Evolutionary conservation across 2,329 filamentous ascomycete species (phyloP), one percentile per base, ranked within the genome.

Genomic region (Stachybotrys echinatus): DNA sequence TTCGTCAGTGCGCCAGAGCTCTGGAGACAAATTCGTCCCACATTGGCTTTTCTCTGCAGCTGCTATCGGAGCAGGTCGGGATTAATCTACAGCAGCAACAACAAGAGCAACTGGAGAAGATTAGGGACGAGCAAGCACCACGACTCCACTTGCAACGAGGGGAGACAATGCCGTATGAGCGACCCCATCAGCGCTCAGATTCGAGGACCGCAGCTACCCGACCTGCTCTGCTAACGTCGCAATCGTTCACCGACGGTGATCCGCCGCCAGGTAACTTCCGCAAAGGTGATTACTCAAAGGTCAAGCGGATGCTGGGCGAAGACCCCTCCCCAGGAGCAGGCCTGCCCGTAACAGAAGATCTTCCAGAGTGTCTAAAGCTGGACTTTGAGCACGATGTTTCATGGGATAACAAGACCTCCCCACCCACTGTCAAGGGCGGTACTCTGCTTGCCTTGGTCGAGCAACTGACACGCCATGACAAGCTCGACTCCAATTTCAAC

Each of bases 401-500:
- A 2, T 96, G 92, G 74, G 94, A 97, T 64, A 79, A 78, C 51
- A 97, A 96, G 69, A 73, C 76, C n/a, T 79, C 84, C 23, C 82
- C 85, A 3, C 84, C 88, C 21, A 80, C 85, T 23, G 80, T 99
- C 51, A 94, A 92, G 66, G 94, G 92, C 57, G 94, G 94, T 44
- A 95, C 92, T 1, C 72, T 99, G 19, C 79, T 89, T 23, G 94
- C 89, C 5, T 75, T 99, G 50, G 94, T 96, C 6, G 94, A 97
- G 68, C 92, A 97, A 63, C 79, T 99, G 42, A 99, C 94, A 17
- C 84, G 94, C 45, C 94, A 99, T 64, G 94, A 99, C 71, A 94
- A 95, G 63, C 80, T 96, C 14, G 94, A 97, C 64, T 90, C 92
- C 3, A 92, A 81, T 54, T 97, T 97, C 73, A 97, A 97, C 74